Conservation (phyloP, 1,284 basidiomycete species). For the Cryptococcus sp. region DNA sequence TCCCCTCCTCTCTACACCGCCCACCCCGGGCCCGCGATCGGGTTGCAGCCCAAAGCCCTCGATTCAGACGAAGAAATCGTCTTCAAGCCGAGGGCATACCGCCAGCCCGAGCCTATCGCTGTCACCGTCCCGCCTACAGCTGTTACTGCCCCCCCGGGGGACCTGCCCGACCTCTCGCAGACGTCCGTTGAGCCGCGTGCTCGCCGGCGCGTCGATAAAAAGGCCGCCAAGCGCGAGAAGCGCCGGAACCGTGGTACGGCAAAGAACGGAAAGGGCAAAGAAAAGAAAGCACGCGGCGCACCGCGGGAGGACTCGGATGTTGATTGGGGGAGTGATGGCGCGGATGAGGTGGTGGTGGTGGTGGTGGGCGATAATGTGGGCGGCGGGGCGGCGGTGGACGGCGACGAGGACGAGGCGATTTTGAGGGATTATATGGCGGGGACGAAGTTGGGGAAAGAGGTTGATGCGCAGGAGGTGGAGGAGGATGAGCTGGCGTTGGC, state of each 20-base stretch:
- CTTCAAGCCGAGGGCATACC: slow-evolving; percentile 33
- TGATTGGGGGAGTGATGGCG: slow-evolving; percentile 50
- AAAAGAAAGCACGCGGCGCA: slow-evolving; percentile 5
- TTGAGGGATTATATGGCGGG: slow-evolving; percentile 41
- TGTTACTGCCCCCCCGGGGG: background rate
- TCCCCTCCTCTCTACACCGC: slow-evolving; percentile 26
- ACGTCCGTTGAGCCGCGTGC: slow-evolving; percentile 27
- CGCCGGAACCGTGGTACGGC: slow-evolving; percentile 20
- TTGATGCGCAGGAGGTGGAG: slow-evolving; percentile 8
- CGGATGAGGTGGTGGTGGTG: slow-evolving; percentile 23
- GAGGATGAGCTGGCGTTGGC: slow-evolving; percentile 7
- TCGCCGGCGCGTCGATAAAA: slow-evolving; percentile 14
- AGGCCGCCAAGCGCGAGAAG: slow-evolving; percentile 34
- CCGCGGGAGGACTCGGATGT: slow-evolving; percentile 46
- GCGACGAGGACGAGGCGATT: slow-evolving; percentile 32
- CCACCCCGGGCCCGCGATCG: too few species aligned
- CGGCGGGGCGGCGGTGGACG: slow-evolving; percentile 10
- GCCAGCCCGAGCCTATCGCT: slow-evolving; percentile 30
- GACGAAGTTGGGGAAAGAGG: slow-evolving; percentile 21
- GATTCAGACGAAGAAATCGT: slow-evolving; percentile 43
- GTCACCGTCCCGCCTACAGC: slow-evolving; percentile 13
- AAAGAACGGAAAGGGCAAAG: slow-evolving; percentile 12
- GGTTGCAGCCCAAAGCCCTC: too few species aligned
- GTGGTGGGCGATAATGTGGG: slow-evolving; percentile 9
- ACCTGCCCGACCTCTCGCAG: background rate